Conservation (phyloP, 352 stramenopile species). For the Pythium sukuiense region DNA sequence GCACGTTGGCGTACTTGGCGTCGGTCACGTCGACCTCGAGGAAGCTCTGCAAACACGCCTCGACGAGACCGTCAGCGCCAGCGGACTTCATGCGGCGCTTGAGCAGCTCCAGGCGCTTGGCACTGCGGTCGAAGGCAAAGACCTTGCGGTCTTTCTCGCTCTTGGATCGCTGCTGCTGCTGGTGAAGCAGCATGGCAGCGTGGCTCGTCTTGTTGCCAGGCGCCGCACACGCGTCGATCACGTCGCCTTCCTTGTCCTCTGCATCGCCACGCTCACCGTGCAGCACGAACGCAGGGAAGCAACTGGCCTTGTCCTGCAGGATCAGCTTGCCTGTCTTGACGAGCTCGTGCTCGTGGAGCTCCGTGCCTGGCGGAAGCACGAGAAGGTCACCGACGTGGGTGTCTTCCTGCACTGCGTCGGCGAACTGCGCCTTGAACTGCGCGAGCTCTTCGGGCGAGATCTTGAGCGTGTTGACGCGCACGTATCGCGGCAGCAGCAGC, state of each 20-base stretch:
- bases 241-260: constrained; percentile 61
- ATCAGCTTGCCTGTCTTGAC: constrained; percentile 88
- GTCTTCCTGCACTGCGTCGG: constrained; percentile 63
- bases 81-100: constrained; percentile 85
- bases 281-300: constrained; percentile 96
- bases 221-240: constrained; percentile 96
- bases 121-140: constrained; percentile 93
- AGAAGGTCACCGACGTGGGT: constrained; percentile 90
- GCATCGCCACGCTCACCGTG: constrained; percentile 64
- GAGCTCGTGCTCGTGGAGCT: constrained; percentile 83
- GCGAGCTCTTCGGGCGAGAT: constrained; percentile 44
- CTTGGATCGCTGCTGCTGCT: constrained; percentile 55
- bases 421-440: constrained; percentile 49
- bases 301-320: constrained; percentile 97
- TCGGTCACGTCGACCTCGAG: constrained; percentile 81
- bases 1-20: constrained; percentile 85
- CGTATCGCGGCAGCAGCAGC: constrained; percentile 82
- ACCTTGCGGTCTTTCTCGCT: constrained; percentile 66
- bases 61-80: constrained; percentile 70
- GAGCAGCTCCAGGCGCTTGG: constrained; percentile 87
- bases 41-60: constrained; percentile 92
- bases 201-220: constrained; percentile 99
- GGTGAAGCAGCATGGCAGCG: constrained; percentile 89
- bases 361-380: constrained; percentile 86
- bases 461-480: constrained; percentile 93